Evolutionary conservation across 345 rosid species (phyloP).

Genomic region (Cardamine resedifolia): DNA sequence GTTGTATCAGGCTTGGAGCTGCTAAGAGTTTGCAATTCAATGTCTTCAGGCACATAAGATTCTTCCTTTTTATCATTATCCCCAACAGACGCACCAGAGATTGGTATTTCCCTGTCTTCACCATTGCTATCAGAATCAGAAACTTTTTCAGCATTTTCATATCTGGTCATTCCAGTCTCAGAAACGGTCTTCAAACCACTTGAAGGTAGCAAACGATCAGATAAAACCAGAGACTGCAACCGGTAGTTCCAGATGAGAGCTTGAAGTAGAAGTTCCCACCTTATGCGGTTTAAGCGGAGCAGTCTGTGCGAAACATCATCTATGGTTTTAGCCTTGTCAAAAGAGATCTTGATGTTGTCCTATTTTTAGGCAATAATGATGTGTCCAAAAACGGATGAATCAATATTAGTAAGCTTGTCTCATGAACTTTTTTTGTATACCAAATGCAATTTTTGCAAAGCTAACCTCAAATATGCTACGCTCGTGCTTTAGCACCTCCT

Average conservation of each 20-base stretch:
- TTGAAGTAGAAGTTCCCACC: constrained; percentile 83
- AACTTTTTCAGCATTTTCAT: constrained; percentile 31
- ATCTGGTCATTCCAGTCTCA: constrained; percentile 32
- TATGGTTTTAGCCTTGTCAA: constrained; percentile 46
- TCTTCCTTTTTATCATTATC: constrained; percentile 33
- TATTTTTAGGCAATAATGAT: constrained; percentile 27
- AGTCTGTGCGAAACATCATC: constrained; percentile 46
- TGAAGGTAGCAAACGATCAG: constrained; percentile 46
- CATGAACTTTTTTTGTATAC: constrained; percentile 6
- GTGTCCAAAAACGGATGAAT: constrained; percentile 17
- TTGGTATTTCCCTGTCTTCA: constrained; percentile 44
- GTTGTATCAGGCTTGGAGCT: constrained; percentile 11
- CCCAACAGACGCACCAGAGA: constrained; percentile 36
- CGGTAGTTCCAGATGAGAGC: constrained; percentile 79
- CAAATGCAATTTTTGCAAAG: no score
- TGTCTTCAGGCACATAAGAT: constrained; percentile 35
- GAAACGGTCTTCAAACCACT: constrained; percentile 31
- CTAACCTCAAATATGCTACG: no score
- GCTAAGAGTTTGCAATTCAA: constrained; percentile 28
- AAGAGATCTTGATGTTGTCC: constrained; percentile 46
- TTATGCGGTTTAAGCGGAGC: constrained; percentile 60
- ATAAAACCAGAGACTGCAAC: constrained; percentile 56
- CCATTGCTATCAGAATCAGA: constrained; percentile 27
- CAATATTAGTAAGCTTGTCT: constrained; percentile 16
- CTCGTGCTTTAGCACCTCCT: no score